These are phyloP conservation scores for Canna indica DNA, from an alignment of 176 grass and related monocot species.

Conservation along the genomic window DNA sequence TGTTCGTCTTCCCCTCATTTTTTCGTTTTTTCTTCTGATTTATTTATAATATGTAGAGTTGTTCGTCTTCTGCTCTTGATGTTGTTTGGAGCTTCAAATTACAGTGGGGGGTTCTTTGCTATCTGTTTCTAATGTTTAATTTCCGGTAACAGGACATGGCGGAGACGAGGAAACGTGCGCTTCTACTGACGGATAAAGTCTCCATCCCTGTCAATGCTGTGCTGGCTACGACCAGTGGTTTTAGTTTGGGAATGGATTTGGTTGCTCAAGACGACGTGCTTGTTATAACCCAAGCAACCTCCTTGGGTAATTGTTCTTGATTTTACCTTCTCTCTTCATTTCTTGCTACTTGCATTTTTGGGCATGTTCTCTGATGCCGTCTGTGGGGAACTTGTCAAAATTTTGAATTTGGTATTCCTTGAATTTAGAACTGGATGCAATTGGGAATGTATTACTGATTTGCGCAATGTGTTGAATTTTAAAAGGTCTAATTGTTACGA, in stretches of 20 bases:
- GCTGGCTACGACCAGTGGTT: not conserved
- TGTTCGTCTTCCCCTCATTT: not conserved
- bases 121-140: not conserved
- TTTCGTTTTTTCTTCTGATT: not conserved
- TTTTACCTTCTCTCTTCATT: not conserved
- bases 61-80: not conserved
- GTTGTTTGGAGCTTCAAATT: not conserved
- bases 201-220: constrained; percentile 4
- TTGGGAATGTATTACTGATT: not conserved
- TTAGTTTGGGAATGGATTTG: not conserved
- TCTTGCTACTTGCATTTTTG: not conserved
- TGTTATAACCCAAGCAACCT: constrained; percentile 3
- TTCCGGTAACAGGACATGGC: not conserved
- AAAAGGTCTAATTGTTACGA: too few relatives aligned
- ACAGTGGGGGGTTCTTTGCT: not conserved
- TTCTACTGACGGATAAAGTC: constrained; percentile 8
- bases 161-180: not conserved
- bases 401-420: not conserved
- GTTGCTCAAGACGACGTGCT: not conserved
- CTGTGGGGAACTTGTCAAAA: not conserved
- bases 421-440: not conserved
- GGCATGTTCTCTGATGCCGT: not conserved
- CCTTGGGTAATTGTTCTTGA: not conserved
- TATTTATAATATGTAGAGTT: not conserved
- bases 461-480: not conserved